Evolutionary conservation across 495 filamentous ascomycete species (phyloP), one percentile per base, ranked within the genome.

Genomic region (Bryoglossum gracile): DNA sequence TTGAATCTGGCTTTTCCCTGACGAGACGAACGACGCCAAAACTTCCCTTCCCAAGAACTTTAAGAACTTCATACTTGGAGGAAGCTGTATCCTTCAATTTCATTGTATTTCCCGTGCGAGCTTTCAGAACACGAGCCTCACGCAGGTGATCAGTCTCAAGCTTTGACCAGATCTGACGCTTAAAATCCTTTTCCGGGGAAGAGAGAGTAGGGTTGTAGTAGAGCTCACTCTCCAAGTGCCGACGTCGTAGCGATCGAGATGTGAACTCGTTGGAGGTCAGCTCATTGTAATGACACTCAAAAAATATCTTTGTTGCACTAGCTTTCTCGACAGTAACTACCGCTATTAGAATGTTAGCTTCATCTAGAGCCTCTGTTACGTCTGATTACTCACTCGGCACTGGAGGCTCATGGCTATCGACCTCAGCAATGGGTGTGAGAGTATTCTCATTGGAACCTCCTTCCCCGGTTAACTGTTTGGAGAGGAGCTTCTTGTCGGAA

Each of bases 1-100:
- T 38, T 1, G 53, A 47, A 6, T 65, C 48, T 3, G 62, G 48
- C 53, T 73, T 81, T 61, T 91, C 83, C 14, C 78, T 80, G 5
- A 95, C 89, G 19, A 97, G 72, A 37, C 83, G 75, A 5, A 97
- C 91, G 45, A 94, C 83, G 2, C 91, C 91, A 68, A 95, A 97
- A 57, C 90, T 95, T 11, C 91, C 91, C 63, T 90, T 94, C 0
- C 91, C 91, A n/a, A 97, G 74, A n/a, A 89, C 70, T 54, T 85
- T 85, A 30, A 95, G 67, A 14, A 81, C 67, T 54, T 95, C 86
- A 54, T 87, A 95, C n/a, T 81, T 81, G 2, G 51, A 37, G 3
- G 56, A 76, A 22, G 76, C 61, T 3, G 72, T 72, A 46, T 51
- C 33, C 36, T 51, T 47, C 4, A 40, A 44, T 30, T 53, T 56